Percentiles rank a stretch among this genome's conserved stretches.
Evolutionary conservation across 202 grass and related monocot species (phyloP).

Genomic region (Schoenoplectus tabernaemontani): DNA sequence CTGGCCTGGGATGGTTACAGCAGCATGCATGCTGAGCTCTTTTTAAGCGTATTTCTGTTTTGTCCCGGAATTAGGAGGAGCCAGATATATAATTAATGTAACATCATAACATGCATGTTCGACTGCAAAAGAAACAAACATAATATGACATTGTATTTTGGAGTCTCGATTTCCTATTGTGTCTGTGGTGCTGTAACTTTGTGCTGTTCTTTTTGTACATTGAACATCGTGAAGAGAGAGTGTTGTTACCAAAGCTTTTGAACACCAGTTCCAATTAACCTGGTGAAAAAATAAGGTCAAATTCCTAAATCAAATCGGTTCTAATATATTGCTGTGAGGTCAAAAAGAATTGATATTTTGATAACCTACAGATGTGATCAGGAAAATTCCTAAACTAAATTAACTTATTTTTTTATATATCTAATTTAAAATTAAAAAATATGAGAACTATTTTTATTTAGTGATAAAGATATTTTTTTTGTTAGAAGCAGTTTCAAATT

Average conservation of each 20-base stretch:
- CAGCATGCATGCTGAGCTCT: conserved; percentile 18
- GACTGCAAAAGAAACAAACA: background rate
- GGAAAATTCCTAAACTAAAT: no score
- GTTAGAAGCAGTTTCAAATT: no score
- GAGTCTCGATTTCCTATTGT: background rate
- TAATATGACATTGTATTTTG: background rate
- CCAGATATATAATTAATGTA: background rate
- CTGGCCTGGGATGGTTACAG: conserved; percentile 1
- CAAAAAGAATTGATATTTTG: background rate
- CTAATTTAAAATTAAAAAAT: no score
- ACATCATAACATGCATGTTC: background rate
- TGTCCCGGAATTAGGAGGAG: conserved; percentile 7
- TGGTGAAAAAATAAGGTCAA: background rate
- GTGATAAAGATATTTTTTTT: no score
- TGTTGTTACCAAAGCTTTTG: background rate
- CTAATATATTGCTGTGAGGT: background rate
- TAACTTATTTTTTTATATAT: no score
- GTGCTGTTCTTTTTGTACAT: conserved; percentile 2
- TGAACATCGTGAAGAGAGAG: background rate
- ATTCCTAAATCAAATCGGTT: background rate
- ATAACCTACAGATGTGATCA: no score
- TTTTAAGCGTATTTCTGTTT: conserved; percentile 5
- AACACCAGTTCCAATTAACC: background rate
- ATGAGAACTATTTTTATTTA: no score
- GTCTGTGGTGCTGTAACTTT: background rate